Evolutionary conservation across 306 rosid genomes (phyloP), one percentile per base, ranked within the genome.

Genomic region (Acacia melanoxylon): DNA sequence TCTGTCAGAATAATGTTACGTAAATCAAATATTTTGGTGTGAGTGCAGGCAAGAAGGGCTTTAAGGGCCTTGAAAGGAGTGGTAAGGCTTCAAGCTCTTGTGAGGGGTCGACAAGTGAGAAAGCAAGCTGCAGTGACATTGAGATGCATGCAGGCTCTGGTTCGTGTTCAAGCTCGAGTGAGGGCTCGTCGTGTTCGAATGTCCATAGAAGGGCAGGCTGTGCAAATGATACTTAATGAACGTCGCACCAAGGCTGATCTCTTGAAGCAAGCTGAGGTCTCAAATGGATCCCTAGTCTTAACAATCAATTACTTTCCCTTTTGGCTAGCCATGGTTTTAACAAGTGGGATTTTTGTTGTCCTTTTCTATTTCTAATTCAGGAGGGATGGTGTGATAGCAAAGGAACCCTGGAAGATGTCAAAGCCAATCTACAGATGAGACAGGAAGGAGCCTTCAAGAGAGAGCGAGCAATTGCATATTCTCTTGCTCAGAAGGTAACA

Each of bases 121-220:
- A 93, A 96, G 87, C 97, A 96, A 51, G 99, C 99, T 22, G 99
- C 99, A 0, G 97, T 96, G 46, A 96, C 99, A 41, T 83, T 96
- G 85, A 91, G 97, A 81, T 96, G 99, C 88, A 96, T 96, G 99
- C 99, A 96, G 78, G 99, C 99, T 2, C 83, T 96, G 2, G 99
- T 96, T 83, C 94, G 99, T 51, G 98, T 96, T 76, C 99, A 96
- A 79, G 99, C 99, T 0, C 87, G 98, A 14, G 97, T 96, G 5
- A 87, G 99, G 83, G 99, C 99, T 67, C 92, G 97, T 22, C 98
- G 94, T 17, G 99, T 96, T 59, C 82, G 99, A 45, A 92, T 92
- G 98, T 93, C 99, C 20, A 77, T 90, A 5, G 97, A 96, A 69
- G 99, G 99, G 1, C 97, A 93, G 79, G 98, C 97, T 10, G 98